Evolutionary conservation across 106 monocot species (phyloP), one percentile per base, ranked within the genome.

Genomic region (Platanthera zijinensis): DNA sequence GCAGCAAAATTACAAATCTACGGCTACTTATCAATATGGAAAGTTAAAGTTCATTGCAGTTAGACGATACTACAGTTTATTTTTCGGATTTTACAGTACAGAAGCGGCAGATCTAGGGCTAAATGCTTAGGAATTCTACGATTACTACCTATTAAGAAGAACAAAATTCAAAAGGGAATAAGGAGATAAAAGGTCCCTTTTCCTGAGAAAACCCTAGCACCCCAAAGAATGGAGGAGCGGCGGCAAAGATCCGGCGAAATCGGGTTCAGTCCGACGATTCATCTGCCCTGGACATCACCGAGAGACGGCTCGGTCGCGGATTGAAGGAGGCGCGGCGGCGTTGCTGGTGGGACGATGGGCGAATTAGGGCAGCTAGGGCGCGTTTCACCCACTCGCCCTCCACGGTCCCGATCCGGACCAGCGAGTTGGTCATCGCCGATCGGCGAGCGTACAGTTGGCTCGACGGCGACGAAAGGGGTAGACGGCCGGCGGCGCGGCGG

Each of bases 261-360:
- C 39, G 39, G 39, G 3, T 51, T 73, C 51, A 73, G 73, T 21
- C 25, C 70, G 17, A 14, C 10, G 25, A 67, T 48, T 52, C 73
- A 8, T 51, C 79, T 67, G 87, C 85, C 39, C 50, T 78, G 46
- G 81, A 86, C 85, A 89, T 84, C 52, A 77, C 30, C 4, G 89
- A 89, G 51, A 89, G 78, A 8, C 85, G 77, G 67, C 83, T 85
- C 0, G 85, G 89, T 9, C 83, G 67, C 9, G 81, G 83, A 50
- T 77, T 78, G 76, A 89, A 89, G 15, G 76, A 61, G 10, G 73
- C 66, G 19, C 84, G 74, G 12, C 89, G 76, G 21, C 83, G 80
- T 69, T 85, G 89, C 71, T 89, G 89, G 78, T 89, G 85, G 14
- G 89, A 89, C 12, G 85, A 85, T 3, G 89, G 89, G 10, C 89